Conservation (phyloP, 352 stramenopile genomes). For the Blastocystis sp. region DNA sequence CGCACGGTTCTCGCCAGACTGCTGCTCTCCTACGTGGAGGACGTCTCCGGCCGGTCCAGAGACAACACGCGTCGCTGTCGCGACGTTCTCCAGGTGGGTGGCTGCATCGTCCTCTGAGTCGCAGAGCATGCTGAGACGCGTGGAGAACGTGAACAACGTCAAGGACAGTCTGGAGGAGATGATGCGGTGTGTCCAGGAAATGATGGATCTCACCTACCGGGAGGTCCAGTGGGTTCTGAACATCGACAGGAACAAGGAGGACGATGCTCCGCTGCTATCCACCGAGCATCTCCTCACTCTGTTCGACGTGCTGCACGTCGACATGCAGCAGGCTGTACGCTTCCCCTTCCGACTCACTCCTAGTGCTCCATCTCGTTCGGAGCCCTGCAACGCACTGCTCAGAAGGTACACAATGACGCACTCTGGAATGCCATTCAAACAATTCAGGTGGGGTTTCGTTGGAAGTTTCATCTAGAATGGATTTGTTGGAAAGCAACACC, state of each 20-base stretch:
- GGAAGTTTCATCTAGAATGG: not conserved
- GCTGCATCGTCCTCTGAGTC: not conserved
- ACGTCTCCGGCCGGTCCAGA: not conserved
- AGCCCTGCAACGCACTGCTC: not conserved
- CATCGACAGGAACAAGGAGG: not conserved
- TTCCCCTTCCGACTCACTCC: not conserved
- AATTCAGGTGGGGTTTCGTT: not conserved
- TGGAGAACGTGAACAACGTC: not conserved
- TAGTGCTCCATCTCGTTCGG: constrained; percentile 2
- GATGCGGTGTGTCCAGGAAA: not conserved
- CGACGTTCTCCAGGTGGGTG: not conserved
- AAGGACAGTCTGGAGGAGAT: not conserved
- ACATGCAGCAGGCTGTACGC: not conserved
- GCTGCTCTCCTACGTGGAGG: not conserved
- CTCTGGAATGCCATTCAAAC: not conserved
- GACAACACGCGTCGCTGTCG: not conserved
- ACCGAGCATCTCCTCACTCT: not conserved
- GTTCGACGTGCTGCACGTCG: not conserved
- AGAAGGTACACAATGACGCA: not conserved
- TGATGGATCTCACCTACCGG: not conserved
- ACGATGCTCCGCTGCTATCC: not conserved
- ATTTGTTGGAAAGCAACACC: not conserved
- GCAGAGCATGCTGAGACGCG: constrained; percentile 12
- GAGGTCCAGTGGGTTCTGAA: constrained; percentile 10
- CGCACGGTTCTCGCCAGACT: not conserved